Evolutionary conservation across 345 rosid genomes (phyloP).

Genomic region (Camelina laxa): DNA sequence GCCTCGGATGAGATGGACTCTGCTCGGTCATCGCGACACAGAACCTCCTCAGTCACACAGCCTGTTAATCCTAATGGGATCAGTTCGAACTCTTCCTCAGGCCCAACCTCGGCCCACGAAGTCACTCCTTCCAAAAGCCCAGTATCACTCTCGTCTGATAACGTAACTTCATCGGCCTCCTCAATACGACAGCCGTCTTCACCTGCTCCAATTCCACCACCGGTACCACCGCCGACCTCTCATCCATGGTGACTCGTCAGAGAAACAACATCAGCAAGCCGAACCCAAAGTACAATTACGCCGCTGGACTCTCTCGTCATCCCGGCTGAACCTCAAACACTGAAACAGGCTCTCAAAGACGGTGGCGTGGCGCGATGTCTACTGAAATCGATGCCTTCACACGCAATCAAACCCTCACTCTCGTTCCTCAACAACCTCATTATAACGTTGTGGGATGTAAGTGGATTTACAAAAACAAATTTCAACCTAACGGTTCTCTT

Average conservation of each 20-base stretch:
- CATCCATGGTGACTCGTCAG: neutral
- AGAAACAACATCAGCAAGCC: neutral
- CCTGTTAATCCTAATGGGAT: no score
- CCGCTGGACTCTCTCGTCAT: accelerated
- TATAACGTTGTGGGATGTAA: neutral
- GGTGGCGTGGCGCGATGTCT: neutral
- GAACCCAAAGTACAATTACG: neutral
- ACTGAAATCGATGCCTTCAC: neutral
- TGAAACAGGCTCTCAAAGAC: neutral
- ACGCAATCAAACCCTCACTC: neutral
- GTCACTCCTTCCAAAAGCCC: no score
- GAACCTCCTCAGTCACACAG: no score
- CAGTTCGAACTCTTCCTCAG: no score
- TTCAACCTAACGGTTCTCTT: neutral
- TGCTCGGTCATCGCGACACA: no score
- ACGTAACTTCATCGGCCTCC: no score
- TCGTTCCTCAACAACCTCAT: neutral
- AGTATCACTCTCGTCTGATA: no score
- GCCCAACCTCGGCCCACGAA: no score
- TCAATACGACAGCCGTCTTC: no score
- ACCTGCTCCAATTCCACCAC: no score
- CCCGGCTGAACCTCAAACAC: neutral
- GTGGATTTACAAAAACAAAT: neutral
- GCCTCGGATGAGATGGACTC: no score
- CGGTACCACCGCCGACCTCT: no score